Evolutionary conservation across 441 rosid species (phyloP).

Genomic region (Populus hybrid): DNA sequence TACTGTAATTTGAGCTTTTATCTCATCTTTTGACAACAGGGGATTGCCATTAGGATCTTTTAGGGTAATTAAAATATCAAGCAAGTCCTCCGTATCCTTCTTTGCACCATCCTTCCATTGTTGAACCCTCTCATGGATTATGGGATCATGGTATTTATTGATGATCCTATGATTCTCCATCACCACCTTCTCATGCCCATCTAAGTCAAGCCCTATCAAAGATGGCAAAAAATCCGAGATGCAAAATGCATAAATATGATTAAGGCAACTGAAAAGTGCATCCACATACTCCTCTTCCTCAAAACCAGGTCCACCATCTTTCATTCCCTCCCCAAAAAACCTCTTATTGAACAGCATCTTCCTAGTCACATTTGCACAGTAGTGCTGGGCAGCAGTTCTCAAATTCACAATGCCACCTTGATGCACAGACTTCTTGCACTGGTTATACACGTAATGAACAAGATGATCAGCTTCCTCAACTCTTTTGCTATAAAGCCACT

Average conservation of each 20-base stretch:
- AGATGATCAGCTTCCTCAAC: conserved; percentile 54
- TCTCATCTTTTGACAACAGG: conserved; percentile 40
- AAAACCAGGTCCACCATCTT: conserved; percentile 43
- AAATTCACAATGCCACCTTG: conserved; percentile 26
- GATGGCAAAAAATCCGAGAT: conserved; percentile 56
- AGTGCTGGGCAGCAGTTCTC: conserved; percentile 35
- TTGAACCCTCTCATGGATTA: conserved; percentile 45
- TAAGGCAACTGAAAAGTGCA: conserved; percentile 39
- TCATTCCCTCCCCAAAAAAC: conserved; percentile 37
- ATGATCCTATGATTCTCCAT: conserved; percentile 23
- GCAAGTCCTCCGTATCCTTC: conserved; percentile 37
- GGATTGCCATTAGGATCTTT: conserved; percentile 38
- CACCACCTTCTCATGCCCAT: conserved; percentile 49
- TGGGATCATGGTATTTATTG: conserved; percentile 45
- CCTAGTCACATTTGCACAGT: conserved; percentile 43
- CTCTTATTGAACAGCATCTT: conserved; percentile 42
- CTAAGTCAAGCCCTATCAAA: conserved; percentile 46
- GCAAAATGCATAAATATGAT: conserved; percentile 39
- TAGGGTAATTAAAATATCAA: conserved; percentile 38
- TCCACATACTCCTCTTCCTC: conserved; percentile 47
- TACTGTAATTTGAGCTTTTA: conserved; percentile 49
- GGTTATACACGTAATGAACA: conserved; percentile 31
- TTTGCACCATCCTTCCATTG: conserved; percentile 31
- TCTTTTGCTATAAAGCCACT: conserved; percentile 27
- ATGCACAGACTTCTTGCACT: conserved; percentile 5